Evolutionary conservation across 495 filamentous ascomycete species (phyloP).

Genomic region (Entonaema liquescens): DNA sequence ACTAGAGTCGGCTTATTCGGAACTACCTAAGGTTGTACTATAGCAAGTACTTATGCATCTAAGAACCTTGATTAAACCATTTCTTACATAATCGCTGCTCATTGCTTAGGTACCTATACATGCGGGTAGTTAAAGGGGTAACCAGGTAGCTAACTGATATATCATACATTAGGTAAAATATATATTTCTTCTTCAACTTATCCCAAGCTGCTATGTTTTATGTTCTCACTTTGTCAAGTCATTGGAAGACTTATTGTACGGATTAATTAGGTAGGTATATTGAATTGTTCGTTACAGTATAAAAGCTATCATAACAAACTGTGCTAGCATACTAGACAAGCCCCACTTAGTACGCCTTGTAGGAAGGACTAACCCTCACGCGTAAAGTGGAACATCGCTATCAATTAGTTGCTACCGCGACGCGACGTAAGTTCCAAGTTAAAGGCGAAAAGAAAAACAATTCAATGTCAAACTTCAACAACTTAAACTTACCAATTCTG

Average conservation of each 20-base stretch:
- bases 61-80: too few species aligned
- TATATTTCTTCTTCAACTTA: too few species aligned
- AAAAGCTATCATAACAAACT: neutral
- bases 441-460: neutral
- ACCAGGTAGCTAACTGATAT: too few species aligned
- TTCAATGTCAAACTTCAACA: neutral
- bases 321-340: neutral
- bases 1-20: neutral
- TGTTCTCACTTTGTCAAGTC: too few species aligned
- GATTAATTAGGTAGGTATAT: too few species aligned
- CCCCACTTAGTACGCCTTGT: constrained; percentile 1
- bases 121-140: too few species aligned
- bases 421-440: constrained; percentile 15
- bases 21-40: neutral
- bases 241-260: too few species aligned
- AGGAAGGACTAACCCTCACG: constrained; percentile 13
- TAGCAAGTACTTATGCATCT: too few species aligned
- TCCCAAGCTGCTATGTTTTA: too few species aligned
- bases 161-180: too few species aligned
- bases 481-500: neutral
- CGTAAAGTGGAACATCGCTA: constrained; percentile 23
- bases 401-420: neutral
- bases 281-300: neutral
- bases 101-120: too few species aligned
- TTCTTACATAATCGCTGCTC: too few species aligned